A percentile compares a stretch with the other conserved stretches of the same genome.
These are phyloP conservation scores for Lignosus rhinocerotis DNA, from an alignment of 1,284 basidiomycete genomes.

Conservation along the genomic window DNA sequence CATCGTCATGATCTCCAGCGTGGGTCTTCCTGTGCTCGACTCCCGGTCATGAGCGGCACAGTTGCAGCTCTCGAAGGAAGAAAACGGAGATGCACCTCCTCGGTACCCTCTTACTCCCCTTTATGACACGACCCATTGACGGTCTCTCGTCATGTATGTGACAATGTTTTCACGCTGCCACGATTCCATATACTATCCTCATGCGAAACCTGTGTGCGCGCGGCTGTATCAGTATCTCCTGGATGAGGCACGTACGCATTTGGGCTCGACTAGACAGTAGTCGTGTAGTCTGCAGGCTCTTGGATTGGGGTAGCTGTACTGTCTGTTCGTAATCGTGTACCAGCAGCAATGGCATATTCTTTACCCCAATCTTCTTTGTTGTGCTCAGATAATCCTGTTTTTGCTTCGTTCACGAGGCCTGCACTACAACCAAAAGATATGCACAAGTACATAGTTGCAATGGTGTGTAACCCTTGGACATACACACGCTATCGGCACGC, in stretches of 20 bases:
- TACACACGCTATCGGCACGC: not conserved
- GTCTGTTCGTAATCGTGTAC: constrained; percentile 12
- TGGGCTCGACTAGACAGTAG: constrained; percentile 16
- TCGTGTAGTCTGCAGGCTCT: constrained; percentile 11
- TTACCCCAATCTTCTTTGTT: not conserved
- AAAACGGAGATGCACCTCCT: constrained; percentile 16
- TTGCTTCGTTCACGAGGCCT: not conserved
- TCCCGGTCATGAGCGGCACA: not conserved
- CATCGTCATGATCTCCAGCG: constrained; percentile 8
- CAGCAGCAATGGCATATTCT: constrained; percentile 9
- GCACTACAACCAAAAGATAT: not conserved
- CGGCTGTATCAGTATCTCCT: constrained; percentile 16
- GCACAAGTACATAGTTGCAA: not conserved
- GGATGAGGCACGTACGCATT: constrained; percentile 4
- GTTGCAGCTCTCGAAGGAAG: not conserved
- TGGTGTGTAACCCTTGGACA: no score
- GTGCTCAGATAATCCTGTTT: not conserved
- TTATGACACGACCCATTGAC: constrained; percentile 17
- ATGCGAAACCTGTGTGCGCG: constrained; percentile 6
- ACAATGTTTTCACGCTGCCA: constrained; percentile 10
- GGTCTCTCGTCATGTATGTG: constrained; percentile 12
- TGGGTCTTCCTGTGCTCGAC: not conserved
- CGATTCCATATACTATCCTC: constrained; percentile 3
- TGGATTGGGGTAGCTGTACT: constrained; percentile 9
- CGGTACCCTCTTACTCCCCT: constrained; percentile 10